A percentile compares a stretch with the other conserved stretches of the same genome.
Conservation (phyloP, 495 filamentous ascomycete species). For the Daldinia loculata region DNA sequence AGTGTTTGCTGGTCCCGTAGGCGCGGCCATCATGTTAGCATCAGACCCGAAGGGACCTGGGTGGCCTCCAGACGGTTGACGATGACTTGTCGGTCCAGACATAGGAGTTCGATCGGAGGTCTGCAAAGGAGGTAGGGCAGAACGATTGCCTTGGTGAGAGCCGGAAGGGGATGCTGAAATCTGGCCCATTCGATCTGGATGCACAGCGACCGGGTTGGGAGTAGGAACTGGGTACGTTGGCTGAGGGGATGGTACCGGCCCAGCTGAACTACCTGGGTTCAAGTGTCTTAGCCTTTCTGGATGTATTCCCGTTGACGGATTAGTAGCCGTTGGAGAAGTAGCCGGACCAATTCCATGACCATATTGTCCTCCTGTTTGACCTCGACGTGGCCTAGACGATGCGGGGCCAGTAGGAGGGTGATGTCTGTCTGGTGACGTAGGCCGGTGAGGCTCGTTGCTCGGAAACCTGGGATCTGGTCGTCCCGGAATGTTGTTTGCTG, state of each 20-base stretch:
- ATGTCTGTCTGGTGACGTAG: conserved; percentile 54
- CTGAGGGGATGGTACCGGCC: conserved; percentile 30
- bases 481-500: conserved; percentile 47
- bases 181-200: conserved; percentile 61
- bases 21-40: conserved; percentile 49
- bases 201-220: conserved; percentile 48
- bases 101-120: conserved; percentile 40
- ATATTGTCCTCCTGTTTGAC: conserved; percentile 46
- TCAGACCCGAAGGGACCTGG: conserved; percentile 37
- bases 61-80: conserved; percentile 46
- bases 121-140: conserved; percentile 43
- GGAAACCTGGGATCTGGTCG: conserved; percentile 51
- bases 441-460: conserved; percentile 48
- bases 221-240: conserved; percentile 39
- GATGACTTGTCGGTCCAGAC: conserved; percentile 30
- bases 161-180: conserved; percentile 38
- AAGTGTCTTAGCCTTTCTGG: conserved; percentile 57
- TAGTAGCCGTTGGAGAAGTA: conserved; percentile 37
- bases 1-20: conserved; percentile 58
- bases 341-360: conserved; percentile 48
- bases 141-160: conserved; percentile 40
- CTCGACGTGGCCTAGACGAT: conserved; percentile 52
- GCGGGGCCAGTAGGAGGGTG: conserved; percentile 60
- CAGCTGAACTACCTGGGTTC: conserved; percentile 34
- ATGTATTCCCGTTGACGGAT: conserved; percentile 48